Evolutionary conservation across 176 grass and related monocot genomes (phyloP).

Genomic region (Raddia distichophylla): DNA sequence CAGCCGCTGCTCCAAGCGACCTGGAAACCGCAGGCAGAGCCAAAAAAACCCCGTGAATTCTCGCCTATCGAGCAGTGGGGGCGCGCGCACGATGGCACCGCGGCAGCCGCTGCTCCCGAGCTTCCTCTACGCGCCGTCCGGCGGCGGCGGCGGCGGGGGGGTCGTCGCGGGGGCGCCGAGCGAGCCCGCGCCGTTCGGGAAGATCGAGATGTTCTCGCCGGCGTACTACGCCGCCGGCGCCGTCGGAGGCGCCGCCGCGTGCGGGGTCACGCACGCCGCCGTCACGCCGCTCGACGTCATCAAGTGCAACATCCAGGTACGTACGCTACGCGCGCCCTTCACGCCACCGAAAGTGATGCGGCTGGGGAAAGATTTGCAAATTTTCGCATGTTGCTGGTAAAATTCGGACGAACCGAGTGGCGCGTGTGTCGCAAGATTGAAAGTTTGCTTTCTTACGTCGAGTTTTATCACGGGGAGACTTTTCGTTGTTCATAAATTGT

Average conservation of each 20-base stretch:
- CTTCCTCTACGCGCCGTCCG: constrained; percentile 60
- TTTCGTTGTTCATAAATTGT: background rate
- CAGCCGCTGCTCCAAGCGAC: constrained; percentile 22
- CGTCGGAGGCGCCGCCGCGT: constrained; percentile 68
- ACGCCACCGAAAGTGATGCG: background rate
- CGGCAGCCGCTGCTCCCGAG: constrained; percentile 65
- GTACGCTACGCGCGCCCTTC: too few species aligned
- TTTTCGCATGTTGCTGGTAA: background rate
- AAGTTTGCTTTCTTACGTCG: background rate
- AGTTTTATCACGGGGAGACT: background rate
- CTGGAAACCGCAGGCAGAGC: background rate
- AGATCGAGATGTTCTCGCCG: constrained; percentile 88
- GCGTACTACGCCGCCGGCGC: constrained; percentile 77
- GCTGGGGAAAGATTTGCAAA: too few species aligned
- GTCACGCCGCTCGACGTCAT: constrained; percentile 91
- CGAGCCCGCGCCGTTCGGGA: constrained; percentile 65
- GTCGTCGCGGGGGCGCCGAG: constrained; percentile 55
- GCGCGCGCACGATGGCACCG: constrained; percentile 37
- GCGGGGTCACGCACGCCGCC: constrained; percentile 81
- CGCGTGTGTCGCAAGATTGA: background rate
- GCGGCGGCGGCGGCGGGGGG: too few species aligned
- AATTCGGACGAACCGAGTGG: background rate
- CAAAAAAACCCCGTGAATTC: background rate
- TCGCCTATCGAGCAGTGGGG: background rate
- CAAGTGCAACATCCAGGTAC: constrained; percentile 95